Evolutionary conservation across 2,329 filamentous ascomycete species (phyloP).

Genomic region (Fusarium torulosum): DNA sequence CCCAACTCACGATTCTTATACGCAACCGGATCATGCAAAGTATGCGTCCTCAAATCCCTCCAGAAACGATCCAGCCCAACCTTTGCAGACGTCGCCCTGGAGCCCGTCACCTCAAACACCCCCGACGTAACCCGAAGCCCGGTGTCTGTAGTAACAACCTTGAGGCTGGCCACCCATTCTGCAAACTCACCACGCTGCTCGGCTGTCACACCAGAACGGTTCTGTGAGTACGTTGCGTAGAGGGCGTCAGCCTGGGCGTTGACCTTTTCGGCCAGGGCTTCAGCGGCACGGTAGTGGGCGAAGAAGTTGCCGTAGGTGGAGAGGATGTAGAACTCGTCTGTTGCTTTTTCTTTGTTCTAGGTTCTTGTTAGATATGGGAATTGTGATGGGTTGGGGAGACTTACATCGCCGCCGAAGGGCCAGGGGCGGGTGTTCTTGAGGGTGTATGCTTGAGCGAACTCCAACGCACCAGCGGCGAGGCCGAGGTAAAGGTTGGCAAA

Average conservation of each 20-base stretch:
- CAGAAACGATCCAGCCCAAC: conserved; percentile 74
- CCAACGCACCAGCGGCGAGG: conserved; percentile 7
- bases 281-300: conserved; percentile 71
- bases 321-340: conserved; percentile 75
- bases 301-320: conserved; percentile 74
- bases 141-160: conserved; percentile 62
- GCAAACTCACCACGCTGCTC: conserved; percentile 69
- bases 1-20: conserved; percentile 76
- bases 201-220: conserved; percentile 60
- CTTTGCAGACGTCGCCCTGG: conserved; percentile 68
- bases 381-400: background rate
- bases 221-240: conserved; percentile 56
- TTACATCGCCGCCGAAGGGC: conserved; percentile 72
- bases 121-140: conserved; percentile 65
- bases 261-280: conserved; percentile 68
- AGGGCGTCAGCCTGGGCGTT: conserved; percentile 62
- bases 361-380: fast-evolving
- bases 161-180: conserved; percentile 62
- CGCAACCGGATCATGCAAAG: conserved; percentile 74
- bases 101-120: conserved; percentile 64
- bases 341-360: conserved; percentile 65
- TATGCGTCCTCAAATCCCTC: conserved; percentile 75
- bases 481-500: conserved; percentile 21
- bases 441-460: conserved; percentile 68
- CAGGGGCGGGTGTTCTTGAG: conserved; percentile 67